Conservation (phyloP, 176 grass and related monocot genomes). For the Musa acuminata region DNA sequence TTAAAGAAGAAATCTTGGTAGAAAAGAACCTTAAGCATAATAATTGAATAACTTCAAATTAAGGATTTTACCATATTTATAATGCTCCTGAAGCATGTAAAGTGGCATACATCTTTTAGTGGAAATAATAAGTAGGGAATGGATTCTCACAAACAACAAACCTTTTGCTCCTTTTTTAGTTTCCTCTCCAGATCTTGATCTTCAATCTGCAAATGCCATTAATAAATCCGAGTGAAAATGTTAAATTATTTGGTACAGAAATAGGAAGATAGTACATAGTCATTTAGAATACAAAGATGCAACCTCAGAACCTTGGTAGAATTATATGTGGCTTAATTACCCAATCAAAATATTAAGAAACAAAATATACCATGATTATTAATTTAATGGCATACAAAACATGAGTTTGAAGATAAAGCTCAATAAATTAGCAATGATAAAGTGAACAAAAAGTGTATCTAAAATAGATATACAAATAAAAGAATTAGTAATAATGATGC, state of each 20-base stretch:
- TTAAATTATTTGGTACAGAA: neutral
- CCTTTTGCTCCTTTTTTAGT: slow-evolving; percentile 60
- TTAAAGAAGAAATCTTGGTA: neutral
- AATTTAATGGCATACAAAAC: neutral
- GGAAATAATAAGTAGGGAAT: neutral
- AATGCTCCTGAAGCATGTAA: neutral
- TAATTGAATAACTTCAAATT: neutral
- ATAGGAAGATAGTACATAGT: neutral
- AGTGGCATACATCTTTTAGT: neutral
- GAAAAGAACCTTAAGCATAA: neutral
- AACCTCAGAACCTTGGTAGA: neutral
- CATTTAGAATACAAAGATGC: neutral
- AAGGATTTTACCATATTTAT: neutral
- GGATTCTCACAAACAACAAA: slow-evolving; percentile 5
- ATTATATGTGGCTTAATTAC: neutral
- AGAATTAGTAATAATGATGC: neutral
- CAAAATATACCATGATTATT: neutral
- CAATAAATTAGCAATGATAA: neutral
- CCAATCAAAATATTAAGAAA: neutral
- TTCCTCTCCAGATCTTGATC: slow-evolving; percentile 51
- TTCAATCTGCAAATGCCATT: slow-evolving; percentile 24
- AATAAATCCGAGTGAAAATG: neutral
- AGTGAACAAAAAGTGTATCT: neutral
- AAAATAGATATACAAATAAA: neutral
- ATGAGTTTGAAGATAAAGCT: neutral